Base-by-base conservation (phyloP, 441 rosid genomes). In the Geranium incanum region DNA sequence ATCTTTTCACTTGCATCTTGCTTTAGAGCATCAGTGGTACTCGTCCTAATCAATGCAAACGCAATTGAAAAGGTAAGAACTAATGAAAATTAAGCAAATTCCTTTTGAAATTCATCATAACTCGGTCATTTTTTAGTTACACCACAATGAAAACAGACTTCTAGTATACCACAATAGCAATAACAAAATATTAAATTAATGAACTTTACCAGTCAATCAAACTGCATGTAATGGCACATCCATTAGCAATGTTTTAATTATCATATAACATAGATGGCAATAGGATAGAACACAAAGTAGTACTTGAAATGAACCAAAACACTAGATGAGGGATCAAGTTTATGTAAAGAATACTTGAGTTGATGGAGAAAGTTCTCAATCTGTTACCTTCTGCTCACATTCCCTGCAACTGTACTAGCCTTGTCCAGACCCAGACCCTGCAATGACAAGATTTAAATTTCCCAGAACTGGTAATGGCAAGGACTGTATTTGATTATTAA, bases 321-420 rank as follows among this genome's bases (percentile, higher is more conserved):
- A 28, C 67, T 63, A 36, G 38, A 63, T 38, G 13, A 16, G n/a
- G 5, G 16, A 63, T 23, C 39, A 13, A 63, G 23, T 5, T 63
- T 63, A 23, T 5, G 37, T 28, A 38, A 28, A 28, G n/a, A 36
- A 21, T 12, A 62, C 66, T 62, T 62, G 67, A 9, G 67, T 28
- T 0, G 7, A 63, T 13, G 67, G 38, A 63, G 37, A 36, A 33
- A 64, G 38, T 64, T 33, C 16, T 28, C 67, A 64, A 28, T 6
- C 33, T 64, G 39, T 75, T 76, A 87, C 96, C 98, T 86, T 76
- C 81, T 81, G 68, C 74, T 80, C 75, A 72, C 85, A 70, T 73
- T 81, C 59, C 71, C 85, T 73, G 80, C 77, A 67, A 68, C 37
- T 36, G 59, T 64, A 81, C 74, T 39, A 68, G 84, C 71, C 68